Evolutionary conservation across 2,329 filamentous ascomycete genomes (phyloP), one percentile per base, ranked within the genome.

Genomic region (Cordyceps farinosa): DNA sequence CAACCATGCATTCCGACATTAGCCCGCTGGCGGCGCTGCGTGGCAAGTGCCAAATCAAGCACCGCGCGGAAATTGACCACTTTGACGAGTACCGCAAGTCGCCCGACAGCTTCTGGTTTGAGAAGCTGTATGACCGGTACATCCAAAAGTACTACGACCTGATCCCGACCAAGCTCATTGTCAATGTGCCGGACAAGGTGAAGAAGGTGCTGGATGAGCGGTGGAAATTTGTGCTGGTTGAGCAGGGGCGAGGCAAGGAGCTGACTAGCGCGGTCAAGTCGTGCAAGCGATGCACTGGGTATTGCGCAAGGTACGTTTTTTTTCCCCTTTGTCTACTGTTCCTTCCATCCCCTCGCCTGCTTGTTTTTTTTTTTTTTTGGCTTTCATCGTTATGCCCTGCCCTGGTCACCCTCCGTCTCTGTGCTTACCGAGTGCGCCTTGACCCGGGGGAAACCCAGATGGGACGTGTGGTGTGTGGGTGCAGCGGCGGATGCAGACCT

Each of bases 131-230:
- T 76, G 95, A 99, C 78, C 90, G 95, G 64, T 99, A 98, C 79
- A 98, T 99, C 67, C 92, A 97, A 74, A 93, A 96, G 67, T 93
- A 94, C 77, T 98, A 98, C 82, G 95, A 99, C 71, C 90, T 97
- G 61, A 94, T 99, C 66, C 94, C 95, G 1, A 96, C 93, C 15
- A 86, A 84, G 65, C 87, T 90, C 71, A 95, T 99, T 71, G 94
- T 98, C 79, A 99, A 99, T 73, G 95, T 99, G 54, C 95, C 95
- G 5, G 89, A 90, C 69, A 91, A 90, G 73, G 94, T 99, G 72
- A 98, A 98, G 77, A 96, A 91, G 76, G 93, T 97, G 62, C 84
- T 99, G 53, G 91, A 98, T 75, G 91, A 97, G 78, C 88, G 93
- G 73, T 99, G 95, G 95, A 96, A 91, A 77, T 98, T 90, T 78